Evolutionary conservation across 805 yeast genomes (phyloP).

Genomic region (Scheffersomyces amazonensis): DNA sequence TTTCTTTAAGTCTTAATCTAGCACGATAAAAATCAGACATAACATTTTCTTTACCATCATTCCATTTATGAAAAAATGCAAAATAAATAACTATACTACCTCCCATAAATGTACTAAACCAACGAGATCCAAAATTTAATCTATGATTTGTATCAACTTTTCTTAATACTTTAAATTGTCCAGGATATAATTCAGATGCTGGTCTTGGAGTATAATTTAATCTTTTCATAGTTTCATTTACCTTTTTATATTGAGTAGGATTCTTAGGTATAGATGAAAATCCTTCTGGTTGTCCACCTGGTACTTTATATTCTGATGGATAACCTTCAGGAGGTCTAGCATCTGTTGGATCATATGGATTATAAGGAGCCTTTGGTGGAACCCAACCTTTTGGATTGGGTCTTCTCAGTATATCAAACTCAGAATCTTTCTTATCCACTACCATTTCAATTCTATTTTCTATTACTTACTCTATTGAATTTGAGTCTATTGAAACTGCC

Average conservation of each 20-base stretch:
- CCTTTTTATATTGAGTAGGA: slow-evolving; percentile 63
- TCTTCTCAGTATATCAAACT: slow-evolving; percentile 47
- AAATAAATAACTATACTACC: slow-evolving; percentile 53
- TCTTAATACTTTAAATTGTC: slow-evolving; percentile 70
- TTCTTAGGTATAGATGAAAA: slow-evolving; percentile 61
- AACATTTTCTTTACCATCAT: slow-evolving; percentile 76
- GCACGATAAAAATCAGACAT: slow-evolving; percentile 65
- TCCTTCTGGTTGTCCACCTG: slow-evolving; percentile 55
- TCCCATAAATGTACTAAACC: slow-evolving; percentile 52
- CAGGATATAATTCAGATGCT: slow-evolving; percentile 67
- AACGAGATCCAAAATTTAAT: slow-evolving; percentile 59
- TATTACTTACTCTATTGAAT: no score
- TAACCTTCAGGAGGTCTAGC: slow-evolving; percentile 79
- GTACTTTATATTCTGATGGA: slow-evolving; percentile 75
- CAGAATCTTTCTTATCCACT: slow-evolving; percentile 3
- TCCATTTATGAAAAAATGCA: slow-evolving; percentile 78
- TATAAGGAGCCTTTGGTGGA: slow-evolving; percentile 80
- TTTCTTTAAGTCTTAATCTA: slow-evolving; percentile 55
- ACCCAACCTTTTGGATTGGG: slow-evolving; percentile 80
- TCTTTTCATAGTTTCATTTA: slow-evolving; percentile 70
- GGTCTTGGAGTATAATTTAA: slow-evolving; percentile 81
- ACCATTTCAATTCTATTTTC: background rate
- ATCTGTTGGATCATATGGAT: slow-evolving; percentile 80
- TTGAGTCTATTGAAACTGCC: no score
- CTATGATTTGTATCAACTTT: slow-evolving; percentile 50